These are phyloP conservation scores for Cucumis cinereus DNA, from an alignment of 306 rosid genomes.

Conservation along the genomic window DNA sequence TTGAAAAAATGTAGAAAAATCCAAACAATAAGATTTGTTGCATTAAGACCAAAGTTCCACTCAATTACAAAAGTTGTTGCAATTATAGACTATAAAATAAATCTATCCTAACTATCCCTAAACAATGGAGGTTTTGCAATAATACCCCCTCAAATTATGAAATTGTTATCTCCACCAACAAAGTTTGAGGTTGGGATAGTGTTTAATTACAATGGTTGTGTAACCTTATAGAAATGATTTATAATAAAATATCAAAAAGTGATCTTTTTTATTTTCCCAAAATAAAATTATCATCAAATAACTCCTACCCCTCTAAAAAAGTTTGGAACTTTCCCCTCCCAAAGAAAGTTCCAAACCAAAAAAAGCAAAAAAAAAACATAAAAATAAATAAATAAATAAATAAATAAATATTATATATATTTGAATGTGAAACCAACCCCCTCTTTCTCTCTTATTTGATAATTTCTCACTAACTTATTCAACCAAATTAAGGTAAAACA, in stretches of 20 bases:
- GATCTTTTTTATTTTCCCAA: background rate
- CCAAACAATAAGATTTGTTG: background rate
- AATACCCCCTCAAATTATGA: background rate
- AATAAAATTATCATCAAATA: background rate
- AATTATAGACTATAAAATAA: background rate
- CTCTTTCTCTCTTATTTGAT: background rate
- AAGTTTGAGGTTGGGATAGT: background rate
- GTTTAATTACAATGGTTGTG: background rate
- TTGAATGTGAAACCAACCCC: background rate
- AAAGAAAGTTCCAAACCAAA: background rate
- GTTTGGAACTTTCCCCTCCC: background rate
- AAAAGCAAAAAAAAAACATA: background rate
- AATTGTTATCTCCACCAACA: background rate
- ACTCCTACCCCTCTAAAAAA: background rate
- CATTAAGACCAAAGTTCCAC: background rate
- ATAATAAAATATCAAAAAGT: too few species aligned
- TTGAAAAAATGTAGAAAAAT: background rate
- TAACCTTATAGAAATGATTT: background rate
- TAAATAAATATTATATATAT: too few species aligned
- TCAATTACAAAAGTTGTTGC: background rate
- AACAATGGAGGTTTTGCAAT: background rate
- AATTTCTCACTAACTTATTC: background rate
- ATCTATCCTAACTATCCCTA: background rate
- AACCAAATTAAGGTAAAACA: background rate
- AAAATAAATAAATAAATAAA: too few species aligned